Base-by-base conservation (phyloP, 768 basidiomycete genomes). In the Clavulina sp. region DNA sequence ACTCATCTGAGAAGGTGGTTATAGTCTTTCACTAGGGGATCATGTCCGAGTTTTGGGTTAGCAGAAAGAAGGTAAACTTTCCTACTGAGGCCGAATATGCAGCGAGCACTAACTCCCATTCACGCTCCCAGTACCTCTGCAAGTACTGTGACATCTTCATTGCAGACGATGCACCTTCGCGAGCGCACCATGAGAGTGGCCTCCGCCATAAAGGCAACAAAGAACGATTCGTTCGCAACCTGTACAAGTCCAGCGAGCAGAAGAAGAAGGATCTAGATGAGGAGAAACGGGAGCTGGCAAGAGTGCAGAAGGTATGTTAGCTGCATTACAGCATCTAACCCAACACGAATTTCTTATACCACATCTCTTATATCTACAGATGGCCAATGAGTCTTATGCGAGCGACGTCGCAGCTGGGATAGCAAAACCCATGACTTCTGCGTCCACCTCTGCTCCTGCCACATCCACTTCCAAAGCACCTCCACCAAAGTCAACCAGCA, bases 141-240 rank as follows among this genome's bases (percentile, higher is more conserved):
- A 89, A 91, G 63, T 96, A 96, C 70, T 97, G 95, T 70, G 84
- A 89, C 48, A 89, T 88, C 56, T 96, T 81, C 69, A 96, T 99
- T 55, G 77, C 89, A 49, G 95, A 99, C 68, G 93, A 99, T 71
- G 87, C 72, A 6, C 84, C 95, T 54, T 96, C 93, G 1, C 74
- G 85, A 49, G 72, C 76, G 57, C 87, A 87, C 50, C 95, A 99
- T 62, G 95, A 97, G 66, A 84, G 77, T 57, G 95, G 95, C 38
- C 68, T 96, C 41, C 77, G 85, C 30, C 95, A 99, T 69, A 83
- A 92, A 61, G 95, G 93, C 41, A 95, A 85, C 63, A 77, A 83
- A 53, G 93, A 99, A 60, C 74, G 92, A 18, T 95, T 82, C 66
- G 83, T 97, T 52, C 73, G 91, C 23, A 79, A 84, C 34, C 74